A percentile compares a stretch with the other conserved stretches of the same genome.
Conservation (phyloP, 2,329 filamentous ascomycete species). For the Hypoxylon sp. region DNA sequence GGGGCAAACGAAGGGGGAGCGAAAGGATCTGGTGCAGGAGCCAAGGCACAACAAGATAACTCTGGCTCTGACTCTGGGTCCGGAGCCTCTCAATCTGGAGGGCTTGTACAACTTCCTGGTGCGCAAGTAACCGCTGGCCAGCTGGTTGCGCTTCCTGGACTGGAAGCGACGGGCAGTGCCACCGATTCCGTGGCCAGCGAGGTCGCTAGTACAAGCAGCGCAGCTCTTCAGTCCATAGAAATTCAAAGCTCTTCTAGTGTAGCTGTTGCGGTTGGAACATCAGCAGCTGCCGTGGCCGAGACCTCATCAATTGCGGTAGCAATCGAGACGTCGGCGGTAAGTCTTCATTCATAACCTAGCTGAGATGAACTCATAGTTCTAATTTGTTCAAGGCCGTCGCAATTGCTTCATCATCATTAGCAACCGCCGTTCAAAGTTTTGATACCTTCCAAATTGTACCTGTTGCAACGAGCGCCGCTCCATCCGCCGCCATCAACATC, state of each 20-base stretch:
- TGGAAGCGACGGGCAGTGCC: constrained; percentile 24
- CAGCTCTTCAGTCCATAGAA: constrained; percentile 11
- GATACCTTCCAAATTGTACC: constrained; percentile 26
- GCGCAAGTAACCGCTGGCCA: constrained; percentile 44
- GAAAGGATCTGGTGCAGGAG: constrained; percentile 4
- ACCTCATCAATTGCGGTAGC: constrained; percentile 1
- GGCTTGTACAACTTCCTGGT: constrained; percentile 43
- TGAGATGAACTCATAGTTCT: constrained; percentile 1
- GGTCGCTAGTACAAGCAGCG: constrained; percentile 26
- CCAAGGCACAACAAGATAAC: constrained; percentile 11
- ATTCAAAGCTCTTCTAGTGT: constrained; percentile 18
- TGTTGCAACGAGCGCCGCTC: constrained; percentile 19
- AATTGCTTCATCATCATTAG: neutral
- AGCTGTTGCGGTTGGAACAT: constrained; percentile 15
- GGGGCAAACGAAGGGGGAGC: neutral
- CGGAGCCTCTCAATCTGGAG: constrained; percentile 12
- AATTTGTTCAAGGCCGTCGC: constrained; percentile 4
- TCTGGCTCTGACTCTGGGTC: constrained; percentile 1
- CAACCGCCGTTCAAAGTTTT: constrained; percentile 13
- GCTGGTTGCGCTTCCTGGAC: constrained; percentile 43
- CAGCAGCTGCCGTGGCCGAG: constrained; percentile 6
- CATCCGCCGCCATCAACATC: constrained; percentile 21
- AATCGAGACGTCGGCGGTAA: constrained; percentile 27
- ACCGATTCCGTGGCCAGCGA: constrained; percentile 20
- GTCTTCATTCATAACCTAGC: neutral